Evolutionary conservation across 139 green algal species (phyloP), one percentile per base, ranked within the genome.

Genomic region (Auxenochlorella pyrenoidosa): DNA sequence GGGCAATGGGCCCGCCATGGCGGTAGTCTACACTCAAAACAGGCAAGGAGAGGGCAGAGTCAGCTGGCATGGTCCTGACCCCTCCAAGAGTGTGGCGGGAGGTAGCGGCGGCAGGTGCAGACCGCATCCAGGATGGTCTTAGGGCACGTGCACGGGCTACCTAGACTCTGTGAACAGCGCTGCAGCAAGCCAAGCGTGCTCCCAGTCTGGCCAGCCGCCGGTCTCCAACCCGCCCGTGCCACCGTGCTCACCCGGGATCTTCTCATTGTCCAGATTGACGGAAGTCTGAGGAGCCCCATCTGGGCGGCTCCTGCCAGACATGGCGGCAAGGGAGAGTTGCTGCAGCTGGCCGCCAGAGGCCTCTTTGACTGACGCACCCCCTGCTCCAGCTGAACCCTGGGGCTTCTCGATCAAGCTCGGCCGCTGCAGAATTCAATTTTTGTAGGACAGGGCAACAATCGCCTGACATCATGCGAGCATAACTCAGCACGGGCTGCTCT

Each of bases 1-100:
- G 82, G 0, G 92, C 95, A 6, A 99, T 82, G 60, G 89, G 88
- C 1, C 68, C 84, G 44, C 90, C 85, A 63, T 91, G 86, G 34
- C 92, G 87, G 58, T 94, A 95, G 72, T 95, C 92, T 95, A 86
- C 91, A 85, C 34, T 43, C 12, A 59, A 24, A 59, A 30, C 75
- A 60, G 24, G 41, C 26, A n/a, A 10, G 41, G 2, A 30, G 43
- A 22, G 43, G 32, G 43, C 32, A 21, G 15, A 24, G 54, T 24
- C 54, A 63, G 2, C 54, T 22, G 15, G 2, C 2, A 24, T 13
- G 18, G 54, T 24, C 15, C 54, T 2, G 54, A 28, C 54, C 54
- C 18, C 15, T 24, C 54, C 54, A 63, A 22, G 18, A 24, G 54
- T 22, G 15, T 63, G 72, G 21, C 19, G 22, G 75, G 43, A 3